Evolutionary conservation across 208 protist species (phyloP), one percentile per base, ranked within the genome.

Genomic region (Hexamita inflata): DNA sequence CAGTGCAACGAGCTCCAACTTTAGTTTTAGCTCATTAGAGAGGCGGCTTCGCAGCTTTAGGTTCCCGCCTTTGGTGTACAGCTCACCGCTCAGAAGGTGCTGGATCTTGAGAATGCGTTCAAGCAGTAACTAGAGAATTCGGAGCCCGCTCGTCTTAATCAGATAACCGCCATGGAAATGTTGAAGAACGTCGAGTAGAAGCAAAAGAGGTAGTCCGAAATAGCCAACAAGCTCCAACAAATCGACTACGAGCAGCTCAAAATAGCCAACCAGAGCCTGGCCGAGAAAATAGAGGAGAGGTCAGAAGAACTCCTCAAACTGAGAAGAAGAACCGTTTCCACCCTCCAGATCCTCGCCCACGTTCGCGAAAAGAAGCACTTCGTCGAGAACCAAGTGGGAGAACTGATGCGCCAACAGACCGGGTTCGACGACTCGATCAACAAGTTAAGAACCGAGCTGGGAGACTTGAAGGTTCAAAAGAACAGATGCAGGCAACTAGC

Each of bases 211-310:
- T 32, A 2, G 11, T 42, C 26, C n/a, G 35, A 70, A 11, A 45
- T 70, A 15, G 35, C 28, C 15, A 53, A 58, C 13, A 39, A 42
- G 4, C 90, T 96, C 80, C 92, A 95, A 73, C 83, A 95, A 11
- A 97, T 98, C 75, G 94, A 98, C 85, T 98, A 95, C 85, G 94
- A 98, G 83, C 94, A 98, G 85, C 86, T 97, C 15, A 97, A 97
- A 79, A 96, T 98, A 61, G 94, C 97, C 78, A 98, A 97, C 80
- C 92, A 92, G 19, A 95, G 92, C 64, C 88, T 96, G 4, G 94
- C 91, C 77, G 94, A 97, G 76, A 96, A 96, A 81, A 95, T 97
- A 76, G 93, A 96, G 78, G 94, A 97, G 86, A 86, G 93, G 45
- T 95, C 93, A 79, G 92, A 97, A 76, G 94, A 95, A 78, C 82